These are phyloP conservation scores for Murraya paniculata DNA, from an alignment of 345 rosid species.

Conservation along the genomic window DNA sequence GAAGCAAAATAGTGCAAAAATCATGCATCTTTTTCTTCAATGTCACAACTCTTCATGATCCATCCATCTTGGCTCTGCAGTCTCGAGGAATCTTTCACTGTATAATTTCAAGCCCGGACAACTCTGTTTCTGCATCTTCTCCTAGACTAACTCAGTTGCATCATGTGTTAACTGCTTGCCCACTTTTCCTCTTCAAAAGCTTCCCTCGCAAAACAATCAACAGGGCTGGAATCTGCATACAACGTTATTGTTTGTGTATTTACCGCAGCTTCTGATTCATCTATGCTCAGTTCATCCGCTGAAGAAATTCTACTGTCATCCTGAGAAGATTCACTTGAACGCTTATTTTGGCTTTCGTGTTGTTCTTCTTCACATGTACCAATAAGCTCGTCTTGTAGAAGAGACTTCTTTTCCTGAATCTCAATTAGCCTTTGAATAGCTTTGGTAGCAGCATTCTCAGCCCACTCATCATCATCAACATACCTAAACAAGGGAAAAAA, in stretches of 20 bases:
- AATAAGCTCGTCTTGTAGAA: slow-evolving; percentile 5
- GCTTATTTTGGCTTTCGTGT: slow-evolving; percentile 17
- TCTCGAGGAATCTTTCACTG: not conserved
- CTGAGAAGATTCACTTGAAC: slow-evolving; percentile 15
- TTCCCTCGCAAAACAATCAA: not conserved
- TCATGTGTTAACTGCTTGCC: not conserved
- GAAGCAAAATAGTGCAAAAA: not conserved
- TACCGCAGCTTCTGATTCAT: slow-evolving; percentile 11
- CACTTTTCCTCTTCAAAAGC: slow-evolving; percentile 1
- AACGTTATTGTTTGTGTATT: not conserved
- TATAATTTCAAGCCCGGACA: not conserved
- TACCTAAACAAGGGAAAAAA: slow-evolving; percentile 22
- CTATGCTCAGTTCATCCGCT: slow-evolving; percentile 1
- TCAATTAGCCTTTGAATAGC: slow-evolving; percentile 38
- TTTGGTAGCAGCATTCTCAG: slow-evolving; percentile 32
- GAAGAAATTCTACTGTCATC: slow-evolving; percentile 16
- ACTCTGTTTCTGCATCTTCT: not conserved
- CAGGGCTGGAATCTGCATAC: slow-evolving; percentile 8
- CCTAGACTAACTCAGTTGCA: not conserved
- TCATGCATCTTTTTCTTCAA: not conserved
- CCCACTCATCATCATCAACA: slow-evolving; percentile 30
- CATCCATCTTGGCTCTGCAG: not conserved
- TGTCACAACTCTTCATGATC: not conserved
- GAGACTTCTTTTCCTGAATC: slow-evolving; percentile 19
- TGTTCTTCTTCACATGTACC: slow-evolving; percentile 13